Conservation (phyloP, 306 rosid species). For the Castanea sativa region DNA sequence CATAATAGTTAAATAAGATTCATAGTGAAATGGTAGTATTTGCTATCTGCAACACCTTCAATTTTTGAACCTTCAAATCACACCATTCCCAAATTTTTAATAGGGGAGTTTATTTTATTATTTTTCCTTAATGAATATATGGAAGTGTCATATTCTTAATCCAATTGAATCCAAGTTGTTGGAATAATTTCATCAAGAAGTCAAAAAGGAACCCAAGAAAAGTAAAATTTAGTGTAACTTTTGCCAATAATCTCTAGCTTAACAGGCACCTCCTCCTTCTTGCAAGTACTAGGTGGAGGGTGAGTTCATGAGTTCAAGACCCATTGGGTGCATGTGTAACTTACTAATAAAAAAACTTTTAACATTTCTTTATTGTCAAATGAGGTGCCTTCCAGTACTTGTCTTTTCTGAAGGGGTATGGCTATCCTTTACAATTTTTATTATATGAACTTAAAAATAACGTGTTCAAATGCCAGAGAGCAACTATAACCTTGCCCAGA, state of each 20-base stretch:
- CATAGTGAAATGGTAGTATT: constrained; percentile 7
- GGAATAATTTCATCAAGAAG: constrained; percentile 3
- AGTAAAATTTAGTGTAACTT: not conserved
- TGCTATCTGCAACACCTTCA: constrained; percentile 12
- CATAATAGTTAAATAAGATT: constrained; percentile 2
- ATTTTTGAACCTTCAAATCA: constrained; percentile 13
- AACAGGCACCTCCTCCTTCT: no score
- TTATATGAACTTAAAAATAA: not conserved
- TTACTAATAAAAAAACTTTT: no score
- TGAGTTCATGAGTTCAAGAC: no score
- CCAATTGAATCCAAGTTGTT: not conserved
- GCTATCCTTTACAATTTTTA: constrained; percentile 14
- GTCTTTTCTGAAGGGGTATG: constrained; percentile 10
- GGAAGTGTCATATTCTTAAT: no score
- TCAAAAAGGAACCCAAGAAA: constrained; percentile 5
- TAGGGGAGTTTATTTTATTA: not conserved
- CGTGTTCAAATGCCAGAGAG: not conserved
- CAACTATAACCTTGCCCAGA: not conserved
- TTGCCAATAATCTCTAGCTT: no score
- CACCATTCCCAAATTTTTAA: constrained; percentile 19
- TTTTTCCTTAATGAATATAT: not conserved
- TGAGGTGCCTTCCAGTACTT: constrained; percentile 18
- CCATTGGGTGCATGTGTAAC: no score
- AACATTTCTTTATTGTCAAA: not conserved
- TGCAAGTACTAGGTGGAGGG: no score